Percentiles rank a stretch among this genome's conserved stretches.
These are phyloP conservation scores for Hippophae gyantsensis DNA, from an alignment of 306 rosid species.

Conservation along the genomic window DNA sequence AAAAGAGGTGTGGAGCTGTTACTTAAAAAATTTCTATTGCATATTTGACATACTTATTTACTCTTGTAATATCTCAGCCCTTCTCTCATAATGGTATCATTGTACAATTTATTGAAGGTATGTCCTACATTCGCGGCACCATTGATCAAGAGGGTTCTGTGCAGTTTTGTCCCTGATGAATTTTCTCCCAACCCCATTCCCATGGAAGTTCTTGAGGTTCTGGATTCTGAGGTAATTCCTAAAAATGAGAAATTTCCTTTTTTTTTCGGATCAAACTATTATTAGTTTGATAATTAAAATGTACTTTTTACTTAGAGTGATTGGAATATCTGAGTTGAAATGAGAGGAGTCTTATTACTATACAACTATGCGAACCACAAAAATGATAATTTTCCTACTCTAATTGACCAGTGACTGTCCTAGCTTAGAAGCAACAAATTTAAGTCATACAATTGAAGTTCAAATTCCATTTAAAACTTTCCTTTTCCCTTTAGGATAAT, in stretches of 20 bases:
- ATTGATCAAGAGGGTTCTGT: constrained; percentile 54
- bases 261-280: not conserved
- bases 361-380: no score
- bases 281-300: no score
- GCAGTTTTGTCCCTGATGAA: constrained; percentile 83
- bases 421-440: not conserved
- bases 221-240: constrained; percentile 54
- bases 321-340: no score
- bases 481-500: constrained; percentile 33
- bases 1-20: constrained; percentile 48
- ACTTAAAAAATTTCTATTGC: not conserved
- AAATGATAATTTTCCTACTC: constrained; percentile 3
- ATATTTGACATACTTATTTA: not conserved
- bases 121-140: constrained; percentile 62
- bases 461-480: constrained; percentile 11
- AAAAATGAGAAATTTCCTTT: constrained; percentile 4
- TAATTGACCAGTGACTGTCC: not conserved
- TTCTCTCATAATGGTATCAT: constrained; percentile 1
- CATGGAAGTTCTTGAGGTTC: constrained; percentile 43
- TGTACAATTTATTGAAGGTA: constrained; percentile 31
- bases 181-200: constrained; percentile 73
- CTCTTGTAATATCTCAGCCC: not conserved
- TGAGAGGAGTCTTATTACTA: no score
- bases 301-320: no score
- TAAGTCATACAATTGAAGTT: not conserved